Base-by-base conservation (phyloP, 2,329 filamentous ascomycete species). In the Aspergillus sp. region DNA sequence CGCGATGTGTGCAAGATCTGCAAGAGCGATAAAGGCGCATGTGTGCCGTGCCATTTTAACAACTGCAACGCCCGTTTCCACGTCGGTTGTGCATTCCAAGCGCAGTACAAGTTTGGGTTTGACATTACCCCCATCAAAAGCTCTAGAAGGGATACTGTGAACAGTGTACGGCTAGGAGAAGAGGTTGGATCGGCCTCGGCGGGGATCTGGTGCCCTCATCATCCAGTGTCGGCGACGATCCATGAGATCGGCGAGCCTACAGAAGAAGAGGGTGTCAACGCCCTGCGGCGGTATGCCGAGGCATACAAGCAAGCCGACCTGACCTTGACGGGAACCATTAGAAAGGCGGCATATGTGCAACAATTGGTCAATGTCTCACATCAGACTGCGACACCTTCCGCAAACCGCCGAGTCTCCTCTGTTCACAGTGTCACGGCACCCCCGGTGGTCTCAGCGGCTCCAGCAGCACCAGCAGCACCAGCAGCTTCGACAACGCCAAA, bases 221-320 rank as follows among this genome's bases (percentile, higher is more conserved):
- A 99, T 74, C 78, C 84, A n/a, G 81, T 87, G 47, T 92, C 92
- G 75, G 87, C 86, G 1, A 83, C 86, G 41, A 81, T 96, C 7
- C 91, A 98, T 76, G 85, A 83, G 10, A 91, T 97, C 81, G 85
- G 91, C 63, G 92, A 97, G 66, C 74, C 85, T 21, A 87, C 90
- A 10, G 87, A 89, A 58, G 87, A 89, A 19, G 82, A 82, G n/a
- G 87, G 87, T n/a, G 78, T 87, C 56, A 96, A 89, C 68, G 92
- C 91, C 9, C 79, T 99, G 53, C 92, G 97, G 74, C 82, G 96
- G 25, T 99, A 91, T 73, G 91, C 90, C 48, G 89, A 89, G 67
- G 92, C 89, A 60, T 97, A 92, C 81, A 99, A 99, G 76, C 94
- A 98, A 77, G 94, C 95, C 8, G 95, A 99, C 73, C 84, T 94